phyloP scores from a whole-genome alignment of 805 yeast genomes.

The Tanozyma kutaoensis region DNA sequence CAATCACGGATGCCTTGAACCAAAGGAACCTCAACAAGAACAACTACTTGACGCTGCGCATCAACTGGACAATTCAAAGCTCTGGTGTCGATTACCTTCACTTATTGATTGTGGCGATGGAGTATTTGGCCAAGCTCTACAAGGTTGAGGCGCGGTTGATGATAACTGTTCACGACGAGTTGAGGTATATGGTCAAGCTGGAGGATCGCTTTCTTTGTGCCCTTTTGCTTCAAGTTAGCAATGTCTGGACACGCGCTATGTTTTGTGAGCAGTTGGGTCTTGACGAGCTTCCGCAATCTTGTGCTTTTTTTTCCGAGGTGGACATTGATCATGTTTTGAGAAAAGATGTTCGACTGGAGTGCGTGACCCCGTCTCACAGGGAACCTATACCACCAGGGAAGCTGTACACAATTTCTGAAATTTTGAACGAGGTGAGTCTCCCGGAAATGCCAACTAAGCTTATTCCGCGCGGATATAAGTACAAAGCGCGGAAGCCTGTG shows the following conservation, averaged over 20 bases:
- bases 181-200: constrained; percentile 65
- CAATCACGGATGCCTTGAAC: constrained; percentile 76
- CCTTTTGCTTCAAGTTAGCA: constrained; percentile 74
- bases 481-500: constrained; percentile 5
- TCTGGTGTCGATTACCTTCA: constrained; percentile 97
- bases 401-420: constrained; percentile 42
- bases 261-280: constrained; percentile 89
- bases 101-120: constrained; percentile 74
- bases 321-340: constrained; percentile 82
- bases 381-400: constrained; percentile 61
- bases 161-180: constrained; percentile 91
- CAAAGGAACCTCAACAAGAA: constrained; percentile 48
- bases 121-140: constrained; percentile 55
- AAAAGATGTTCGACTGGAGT: constrained; percentile 85
- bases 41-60: constrained; percentile 74
- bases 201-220: constrained; percentile 69
- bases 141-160: constrained; percentile 62
- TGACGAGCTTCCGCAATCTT: constrained; percentile 79
- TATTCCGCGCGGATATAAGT: constrained; percentile 1
- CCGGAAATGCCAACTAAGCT: not conserved
- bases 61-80: constrained; percentile 97
- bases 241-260: constrained; percentile 93
- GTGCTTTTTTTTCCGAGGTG: constrained; percentile 91
- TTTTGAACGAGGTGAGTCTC: too few species aligned
- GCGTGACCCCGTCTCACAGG: constrained; percentile 83